Evolutionary conservation across 306 rosid species (phyloP), one percentile per base, ranked within the genome.

Genomic region (Glycine tomentella): DNA sequence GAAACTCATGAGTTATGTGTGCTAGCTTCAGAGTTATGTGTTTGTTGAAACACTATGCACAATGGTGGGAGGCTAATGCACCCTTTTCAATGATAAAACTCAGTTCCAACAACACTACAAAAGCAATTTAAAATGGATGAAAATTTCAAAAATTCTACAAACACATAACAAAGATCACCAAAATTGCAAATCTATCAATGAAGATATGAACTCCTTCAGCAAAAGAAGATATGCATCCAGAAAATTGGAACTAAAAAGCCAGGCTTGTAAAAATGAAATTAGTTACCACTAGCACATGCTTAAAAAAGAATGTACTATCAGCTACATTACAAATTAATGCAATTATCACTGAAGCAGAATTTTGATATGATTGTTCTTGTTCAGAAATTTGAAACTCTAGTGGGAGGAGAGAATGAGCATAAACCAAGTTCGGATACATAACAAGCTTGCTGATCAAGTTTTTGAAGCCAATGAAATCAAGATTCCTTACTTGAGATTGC

Each of bases 401-500:
- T 16, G 69, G 38, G 3, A 68, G 81, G 84, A 76, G 75, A 83
- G 66, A 83, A 68, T 77, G 69, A 67, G 3, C 8, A n/a, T 64
- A 75, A 82, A 59, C 74, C 52, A 74, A 81, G 75, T 61, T 61
- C 12, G 20, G 34, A 20, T 15, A 69, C 31, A 61, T 62, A 80
- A 76, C 13, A 79, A 75, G 82, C 62, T 74, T 87, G 72, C 13
- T 71, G 52, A 58, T 72, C 38, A 80, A 80, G 40, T 49, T 65
- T 57, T 68, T 15, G 74, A 71, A 74, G 72, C 7, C 69, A 76
- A 52, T 67, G 1, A 82, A 82, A 71, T 79, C 56, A 44, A 84
- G 90, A 93, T 88, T 89, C 93, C 83, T 91, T 89, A 17, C 94
- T 85, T 90, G 69, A 40, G 85, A 72, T 33, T 80, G 70, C 92